Base-by-base conservation (phyloP, 1,139 yeast species). In the Arxiozyma heterogenica region DNA sequence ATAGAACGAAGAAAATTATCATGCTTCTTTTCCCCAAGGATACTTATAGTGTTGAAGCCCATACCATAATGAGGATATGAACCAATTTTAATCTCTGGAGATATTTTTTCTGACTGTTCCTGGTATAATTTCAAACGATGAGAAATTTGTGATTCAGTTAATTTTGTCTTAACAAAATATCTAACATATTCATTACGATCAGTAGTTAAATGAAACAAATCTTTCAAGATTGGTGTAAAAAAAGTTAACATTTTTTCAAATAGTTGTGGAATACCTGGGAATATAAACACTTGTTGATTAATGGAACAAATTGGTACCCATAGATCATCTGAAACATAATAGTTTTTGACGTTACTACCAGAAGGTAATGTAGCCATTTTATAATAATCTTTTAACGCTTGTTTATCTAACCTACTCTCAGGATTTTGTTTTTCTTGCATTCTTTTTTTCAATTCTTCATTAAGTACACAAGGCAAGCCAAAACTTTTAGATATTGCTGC, bases 231-330 rank as follows among this genome's bases (percentile, higher is more conserved):
- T 0, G 69, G 66, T 11, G 71, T 70, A 47, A 71, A 62, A 34
- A 75, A 64, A 1, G 75, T 75, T 20, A 87, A 65, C 58, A 88
- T 71, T 47, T 71, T 70, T 54, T 77, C 77, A 68, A 87, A 89
- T 38, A 88, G 71, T 58, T 80, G 82, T 0, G 96, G 95, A 4
- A 89, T 83, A 0, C 96, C 96, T 0, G 96, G 96, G 44, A 89
- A 73, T 25, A 89, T 79, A 63, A 80, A 84, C 1, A 87, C 82
- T 60, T 81, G 79, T 47, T 78, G 64, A 51, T 83, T 75, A 22
- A 89, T 71, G 0, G 81, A 80, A 1, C 87, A 89, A 7, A 87
- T 77, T 0, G 96, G 96, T 6, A 88, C 94, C 96, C 96, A 89
- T 21, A 84, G 72, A 17, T 77, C 73, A 2, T 79, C 81, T 39